These are phyloP conservation scores for Candida pseudoglaebosa DNA, from an alignment of 805 yeast genomes.

Conservation along the genomic window DNA sequence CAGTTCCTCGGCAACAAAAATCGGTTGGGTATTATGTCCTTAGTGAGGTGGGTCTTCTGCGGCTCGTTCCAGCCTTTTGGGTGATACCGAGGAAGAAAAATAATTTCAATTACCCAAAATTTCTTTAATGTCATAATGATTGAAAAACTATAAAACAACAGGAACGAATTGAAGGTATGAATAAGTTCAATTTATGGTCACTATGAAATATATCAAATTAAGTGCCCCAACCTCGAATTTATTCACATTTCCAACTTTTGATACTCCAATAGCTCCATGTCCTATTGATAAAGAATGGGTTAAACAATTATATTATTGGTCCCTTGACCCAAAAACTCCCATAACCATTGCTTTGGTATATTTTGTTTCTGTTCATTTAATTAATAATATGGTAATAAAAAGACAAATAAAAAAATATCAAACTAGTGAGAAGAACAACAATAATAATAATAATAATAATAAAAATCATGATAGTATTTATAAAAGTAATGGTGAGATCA, in stretches of 20 bases:
- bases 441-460: too few species aligned
- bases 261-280: conserved; percentile 27
- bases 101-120: not conserved
- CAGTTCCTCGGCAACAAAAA: too few species aligned
- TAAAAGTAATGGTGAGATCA: too few species aligned
- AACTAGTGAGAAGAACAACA: too few species aligned
- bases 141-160: not conserved
- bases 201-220: conserved; percentile 16
- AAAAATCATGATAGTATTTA: too few species aligned
- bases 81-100: not conserved
- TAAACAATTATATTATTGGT: conserved; percentile 30
- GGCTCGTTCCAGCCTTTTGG: too few species aligned
- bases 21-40: too few species aligned
- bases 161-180: too few species aligned
- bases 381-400: conserved; percentile 45
- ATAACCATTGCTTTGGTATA: conserved; percentile 54
- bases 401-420: conserved; percentile 41
- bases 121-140: not conserved
- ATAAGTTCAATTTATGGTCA: too few species aligned
- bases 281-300: conserved; percentile 31
- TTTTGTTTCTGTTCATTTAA: conserved; percentile 53
- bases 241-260: conserved; percentile 28
- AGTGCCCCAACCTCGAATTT: conserved; percentile 32
- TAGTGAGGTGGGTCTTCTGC: too few species aligned
- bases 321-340: conserved; percentile 52